Evolutionary conservation across 805 yeast genomes (phyloP), one percentile per base, ranked within the genome.

Genomic region (Wickerhamomyces xylosicus): DNA sequence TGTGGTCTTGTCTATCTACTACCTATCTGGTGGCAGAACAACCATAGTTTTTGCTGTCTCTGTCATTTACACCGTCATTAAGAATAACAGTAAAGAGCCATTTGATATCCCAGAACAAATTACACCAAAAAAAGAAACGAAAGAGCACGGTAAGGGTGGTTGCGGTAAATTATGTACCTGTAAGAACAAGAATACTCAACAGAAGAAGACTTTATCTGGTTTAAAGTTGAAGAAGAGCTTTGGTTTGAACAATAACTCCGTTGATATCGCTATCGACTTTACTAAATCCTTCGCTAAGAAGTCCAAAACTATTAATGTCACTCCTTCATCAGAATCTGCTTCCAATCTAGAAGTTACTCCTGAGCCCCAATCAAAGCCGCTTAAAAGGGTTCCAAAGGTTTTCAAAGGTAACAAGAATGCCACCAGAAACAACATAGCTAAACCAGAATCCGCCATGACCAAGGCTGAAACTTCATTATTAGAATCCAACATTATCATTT

Each of bases 401-500:
- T 56, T 71, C 56, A 62, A 62, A 44, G 29, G 29, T 8, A 66
- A 66, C 13, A 41, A 60, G 11, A 63, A 60, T 39, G 60, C 60
- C 4, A 41, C 48, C 10, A 39, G 53, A 10, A 40, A 36, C 18
- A 40, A 47, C 6, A 42, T 52, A n/a, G 36, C 33, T 10, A 43
- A 50, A 27, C 52, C 56, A 13, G 56, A 55, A 40, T 54, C 55
- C 32, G 50, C 59, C 9, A 38, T 71, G 40, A 58, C 69, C 2
- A 59, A 68, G 20, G 66, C 77, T 0, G 53, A 58, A 4, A 54
- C 66, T 5, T 58, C 66, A 18, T 56, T 75, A 32, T 47, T 68
- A 21, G 71, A 71, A 21, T 71, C 86, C 1, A 77, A 78, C 39
- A 63, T 81, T 31, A 67, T 72, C 42, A 72, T 87, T 3, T 84